Evolutionary conservation across 106 monocot species (phyloP), one percentile per base, ranked within the genome.

Genomic region (Acanthochlamys bracteata): DNA sequence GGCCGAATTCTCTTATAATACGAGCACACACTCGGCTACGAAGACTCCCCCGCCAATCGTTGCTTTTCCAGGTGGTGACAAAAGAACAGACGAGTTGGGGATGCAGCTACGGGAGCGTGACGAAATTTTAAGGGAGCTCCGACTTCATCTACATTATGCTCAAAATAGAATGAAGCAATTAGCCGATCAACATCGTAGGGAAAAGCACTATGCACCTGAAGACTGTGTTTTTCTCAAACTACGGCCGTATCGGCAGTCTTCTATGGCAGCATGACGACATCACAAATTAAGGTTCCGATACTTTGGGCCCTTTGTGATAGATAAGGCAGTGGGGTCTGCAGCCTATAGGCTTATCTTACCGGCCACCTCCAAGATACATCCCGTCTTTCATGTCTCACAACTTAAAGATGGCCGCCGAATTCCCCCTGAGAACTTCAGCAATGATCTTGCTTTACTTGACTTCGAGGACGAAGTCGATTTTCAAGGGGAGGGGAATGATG

Each of bases 311-410:
- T 64, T 42, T 39, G 23, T 24, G 13, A 57, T 73, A 4, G 1
- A 58, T 15, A 17, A 56, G 11, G 21, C 39, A 7, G n/a, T 73
- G 3, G 66, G 73, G 0, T 0, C 25, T 2, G 24, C 59, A 0
- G 55, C 73, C 11, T 66, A 66, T 16, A 55, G 20, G 10, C 59
- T 69, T 6, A 33, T 33, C 33, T 33, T 33, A 33, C 33, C 33
- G 33, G 33, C 33, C 6, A 33, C 33, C 6, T 33, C 33, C 33
- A 33, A 33, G 4, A 33, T 33, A 33, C 33, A 33, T 33, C 33
- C 33, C 33, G 33, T 33, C 33, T 33, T 33, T 6, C 1, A 33
- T 33, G 33, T 33, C 33, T 33, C 33, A 33, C 33, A 33, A 33
- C 33, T 33, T 33, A 33, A 33, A 33, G 33, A 33, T 33, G 33